These are phyloP conservation scores for Candida anutae DNA, from an alignment of 1,139 yeast species.

Conservation along the genomic window DNA sequence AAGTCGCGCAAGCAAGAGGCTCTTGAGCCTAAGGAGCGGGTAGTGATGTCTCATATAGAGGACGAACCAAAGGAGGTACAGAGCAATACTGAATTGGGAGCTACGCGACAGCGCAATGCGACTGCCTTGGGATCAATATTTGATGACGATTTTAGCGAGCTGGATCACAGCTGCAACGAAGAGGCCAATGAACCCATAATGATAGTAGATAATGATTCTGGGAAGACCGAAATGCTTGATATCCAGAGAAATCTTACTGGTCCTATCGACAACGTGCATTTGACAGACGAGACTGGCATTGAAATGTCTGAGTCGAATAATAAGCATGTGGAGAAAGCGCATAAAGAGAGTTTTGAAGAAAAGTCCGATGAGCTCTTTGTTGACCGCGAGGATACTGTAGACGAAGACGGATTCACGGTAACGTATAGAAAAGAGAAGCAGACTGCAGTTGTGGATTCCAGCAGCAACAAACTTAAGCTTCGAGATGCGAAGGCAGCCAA, in stretches of 20 bases:
- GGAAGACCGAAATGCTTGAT: too few species aligned
- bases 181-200: constrained; percentile 1
- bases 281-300: not conserved
- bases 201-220: constrained; percentile 2
- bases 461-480: constrained; percentile 7
- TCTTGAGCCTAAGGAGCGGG: constrained; percentile 28
- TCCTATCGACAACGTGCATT: not conserved
- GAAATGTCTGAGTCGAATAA: constrained; percentile 2
- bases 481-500: constrained; percentile 7
- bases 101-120: not conserved
- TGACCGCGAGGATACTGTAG: constrained; percentile 18
- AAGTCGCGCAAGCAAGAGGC: constrained; percentile 31
- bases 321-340: constrained; percentile 6
- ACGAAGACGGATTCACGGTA: constrained; percentile 35
- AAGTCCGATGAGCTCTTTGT: not conserved
- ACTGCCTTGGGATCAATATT: constrained; percentile 12
- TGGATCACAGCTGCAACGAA: constrained; percentile 6
- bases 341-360: constrained; percentile 1
- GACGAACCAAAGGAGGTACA: constrained; percentile 11
- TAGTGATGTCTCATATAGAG: constrained; percentile 21
- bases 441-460: constrained; percentile 7
- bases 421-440: constrained; percentile 16
- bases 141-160: constrained; percentile 17
- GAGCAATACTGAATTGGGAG: constrained; percentile 5
- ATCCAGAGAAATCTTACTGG: too few species aligned